Evolutionary conservation across 2,329 filamentous ascomycete genomes (phyloP), one percentile per base, ranked within the genome.

Genomic region (Sordariomycetes sp.): DNA sequence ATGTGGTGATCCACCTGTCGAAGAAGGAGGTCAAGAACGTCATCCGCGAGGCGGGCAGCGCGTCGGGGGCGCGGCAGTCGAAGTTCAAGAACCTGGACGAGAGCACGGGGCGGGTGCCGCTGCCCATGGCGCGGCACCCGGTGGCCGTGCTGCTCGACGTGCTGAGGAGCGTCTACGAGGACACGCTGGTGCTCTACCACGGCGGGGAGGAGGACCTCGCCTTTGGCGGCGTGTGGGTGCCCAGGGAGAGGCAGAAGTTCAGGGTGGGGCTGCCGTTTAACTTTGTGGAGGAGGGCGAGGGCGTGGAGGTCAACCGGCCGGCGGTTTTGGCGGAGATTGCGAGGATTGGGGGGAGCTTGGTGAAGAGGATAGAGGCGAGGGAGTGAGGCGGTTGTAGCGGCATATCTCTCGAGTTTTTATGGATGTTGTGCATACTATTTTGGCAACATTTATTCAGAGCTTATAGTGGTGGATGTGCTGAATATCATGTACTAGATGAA

Each of bases 31-130:
- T 81, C 52, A 75, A 75, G 66, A 61, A 67, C 62, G 65, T 76
- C 32, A 59, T 71, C 64, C 68, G 71, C 64, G 73, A 74, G 54
- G 68, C 69, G 43, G 69, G 71, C 56, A 64, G 67, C 59, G 66
- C 72, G 28, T 65, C 67, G 60, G 62, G 73, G 60, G 67, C 67
- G 18, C 70, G 66, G 54, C 72, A 74, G 53, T 72, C 77, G n/a
- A 78, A 79, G 34, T 97, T 87, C 77, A 96, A 96, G 73, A 97
- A 97, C 68, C 76, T 97, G 37, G 82, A 87, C 63, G 74, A 82
- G 34, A 78, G 79, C 59, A 77, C 74, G n/a, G 72, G 75, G 54
- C 68, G 69, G 62, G 70, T 65, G 57, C 72, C 67, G 61, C 70
- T 72, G 11, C 77, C 79, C 37, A 65, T 86, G 4, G 80, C 82